Percentiles rank a stretch among this genome's conserved stretches.
Conservation (phyloP, 495 filamentous ascomycete genomes). For the Aspergillus sclerotiicarbonarius region DNA sequence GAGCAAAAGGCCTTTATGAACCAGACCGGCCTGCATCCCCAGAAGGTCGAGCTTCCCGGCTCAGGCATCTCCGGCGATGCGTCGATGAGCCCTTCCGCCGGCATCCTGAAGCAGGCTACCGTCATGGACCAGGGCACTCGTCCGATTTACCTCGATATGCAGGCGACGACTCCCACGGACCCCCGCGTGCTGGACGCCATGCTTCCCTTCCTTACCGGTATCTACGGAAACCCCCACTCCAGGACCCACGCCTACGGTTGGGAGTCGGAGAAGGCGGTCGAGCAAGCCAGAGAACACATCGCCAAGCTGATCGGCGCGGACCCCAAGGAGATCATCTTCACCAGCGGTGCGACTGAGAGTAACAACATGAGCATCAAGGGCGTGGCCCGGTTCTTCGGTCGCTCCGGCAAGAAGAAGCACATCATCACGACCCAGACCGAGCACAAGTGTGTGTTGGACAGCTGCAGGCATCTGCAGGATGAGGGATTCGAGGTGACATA, state of each 20-base stretch:
- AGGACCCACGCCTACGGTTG: conserved; percentile 98
- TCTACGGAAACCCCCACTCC: conserved; percentile 97
- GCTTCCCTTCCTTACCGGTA: conserved; percentile 88
- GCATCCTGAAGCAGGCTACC: conserved; percentile 87
- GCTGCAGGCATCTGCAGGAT: conserved; percentile 92
- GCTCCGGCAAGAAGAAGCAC: conserved; percentile 94
- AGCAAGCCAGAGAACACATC: conserved; percentile 78
- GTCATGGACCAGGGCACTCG: conserved; percentile 91
- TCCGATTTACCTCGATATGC: conserved; percentile 98
- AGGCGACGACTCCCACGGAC: conserved; percentile 95
- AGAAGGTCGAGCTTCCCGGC: conserved; percentile 54
- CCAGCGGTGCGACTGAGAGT: conserved; percentile 94
- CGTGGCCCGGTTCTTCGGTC: conserved; percentile 89
- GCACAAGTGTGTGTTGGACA: conserved; percentile 98
- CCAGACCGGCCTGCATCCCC: conserved; percentile 63
- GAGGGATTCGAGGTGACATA: conserved; percentile 97
- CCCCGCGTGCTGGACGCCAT: conserved; percentile 94
- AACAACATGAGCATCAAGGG: conserved; percentile 99
- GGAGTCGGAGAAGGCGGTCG: conserved; percentile 94
- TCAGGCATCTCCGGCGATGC: conserved; percentile 59
- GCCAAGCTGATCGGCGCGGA: conserved; percentile 89
- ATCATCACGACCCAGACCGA: conserved; percentile 97
- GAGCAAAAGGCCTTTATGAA: conserved; percentile 78
- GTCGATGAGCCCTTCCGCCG: conserved; percentile 78
- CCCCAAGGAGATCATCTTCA: conserved; percentile 97